A percentile compares a stretch with the other conserved stretches of the same genome.
phyloP scores from a whole-genome alignment of 2,329 filamentous ascomycete genomes.

The Fusarium nisikadoi region DNA sequence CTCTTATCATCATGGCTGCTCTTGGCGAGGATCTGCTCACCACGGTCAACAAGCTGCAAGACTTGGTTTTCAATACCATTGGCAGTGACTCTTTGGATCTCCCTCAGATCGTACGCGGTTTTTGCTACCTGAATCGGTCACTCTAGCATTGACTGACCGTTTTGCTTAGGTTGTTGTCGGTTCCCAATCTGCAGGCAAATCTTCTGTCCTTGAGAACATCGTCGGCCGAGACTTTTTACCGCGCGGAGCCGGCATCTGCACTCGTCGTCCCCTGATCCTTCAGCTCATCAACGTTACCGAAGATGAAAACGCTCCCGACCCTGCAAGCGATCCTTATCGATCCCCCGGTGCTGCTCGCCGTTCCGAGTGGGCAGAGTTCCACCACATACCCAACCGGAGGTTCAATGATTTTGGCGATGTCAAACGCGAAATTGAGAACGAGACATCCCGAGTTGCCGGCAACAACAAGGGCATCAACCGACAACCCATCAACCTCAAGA shows the following conservation, averaged over 20 bases:
- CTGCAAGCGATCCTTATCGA: constrained; percentile 76
- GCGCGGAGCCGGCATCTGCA: constrained; percentile 96
- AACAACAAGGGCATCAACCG: constrained; percentile 99
- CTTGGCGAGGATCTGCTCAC: constrained; percentile 94
- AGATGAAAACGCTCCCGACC: constrained; percentile 74
- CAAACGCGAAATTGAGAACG: constrained; percentile 95
- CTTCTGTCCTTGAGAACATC: constrained; percentile 98
- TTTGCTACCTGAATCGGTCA: constrained; percentile 23
- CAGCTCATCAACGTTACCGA: constrained; percentile 97
- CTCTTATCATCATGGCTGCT: constrained; percentile 76
- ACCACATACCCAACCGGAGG: constrained; percentile 88
- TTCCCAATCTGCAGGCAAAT: constrained; percentile 98
- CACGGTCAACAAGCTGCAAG: constrained; percentile 98
- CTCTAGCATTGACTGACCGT: constrained; percentile 27
- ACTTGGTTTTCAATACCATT: constrained; percentile 99
- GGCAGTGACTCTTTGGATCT: constrained; percentile 98
- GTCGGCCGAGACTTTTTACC: constrained; percentile 97
- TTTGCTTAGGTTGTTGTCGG: constrained; percentile 87
- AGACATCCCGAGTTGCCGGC: constrained; percentile 90
- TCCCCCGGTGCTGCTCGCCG: constrained; percentile 76
- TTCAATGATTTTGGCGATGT: constrained; percentile 94
- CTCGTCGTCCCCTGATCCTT: constrained; percentile 90
- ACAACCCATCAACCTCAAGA: constrained; percentile 97
- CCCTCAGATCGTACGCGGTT: constrained; percentile 87
- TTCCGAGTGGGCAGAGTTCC: constrained; percentile 91